A percentile compares a stretch with the other conserved stretches of the same genome.
Evolutionary conservation across 257 asterid species (phyloP).

Genomic region (Jacaranda mimosifolia): DNA sequence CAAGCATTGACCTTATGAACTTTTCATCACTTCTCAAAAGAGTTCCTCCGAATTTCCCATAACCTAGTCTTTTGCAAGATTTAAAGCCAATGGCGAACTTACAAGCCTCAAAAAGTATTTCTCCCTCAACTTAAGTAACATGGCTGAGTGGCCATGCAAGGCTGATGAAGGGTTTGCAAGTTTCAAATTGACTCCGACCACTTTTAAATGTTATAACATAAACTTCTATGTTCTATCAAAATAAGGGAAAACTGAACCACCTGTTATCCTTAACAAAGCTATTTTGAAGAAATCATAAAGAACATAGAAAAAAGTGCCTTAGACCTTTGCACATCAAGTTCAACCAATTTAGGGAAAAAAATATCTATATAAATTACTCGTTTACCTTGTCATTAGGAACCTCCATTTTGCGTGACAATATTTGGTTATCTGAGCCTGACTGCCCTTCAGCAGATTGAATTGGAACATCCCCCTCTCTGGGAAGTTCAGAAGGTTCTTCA

Average conservation of each 20-base stretch:
- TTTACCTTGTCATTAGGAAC: slow-evolving; percentile 92
- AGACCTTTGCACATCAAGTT: background rate
- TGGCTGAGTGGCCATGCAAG: background rate
- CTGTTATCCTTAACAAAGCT: background rate
- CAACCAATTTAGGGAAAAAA: slow-evolving; percentile 2
- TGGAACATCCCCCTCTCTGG: slow-evolving; percentile 60
- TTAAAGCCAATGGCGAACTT: background rate
- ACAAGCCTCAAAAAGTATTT: background rate
- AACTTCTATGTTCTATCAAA: background rate
- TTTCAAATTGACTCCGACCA: slow-evolving; percentile 8
- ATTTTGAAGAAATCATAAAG: background rate
- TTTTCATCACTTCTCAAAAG: background rate
- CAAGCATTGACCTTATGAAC: background rate
- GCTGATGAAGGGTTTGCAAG: background rate
- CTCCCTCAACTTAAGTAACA: background rate
- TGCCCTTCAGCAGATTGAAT: slow-evolving; percentile 48
- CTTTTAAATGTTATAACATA: background rate
- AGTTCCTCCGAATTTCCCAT: background rate
- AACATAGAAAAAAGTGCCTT: background rate
- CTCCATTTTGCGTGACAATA: slow-evolving; percentile 81
- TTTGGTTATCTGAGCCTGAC: slow-evolving; percentile 48
- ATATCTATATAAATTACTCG: background rate
- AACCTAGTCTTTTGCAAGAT: background rate
- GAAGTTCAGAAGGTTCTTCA: slow-evolving; percentile 51
- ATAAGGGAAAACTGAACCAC: background rate